Base-by-base conservation (phyloP, 2,329 filamentous ascomycete genomes). In the Fusarium proliferatum region DNA sequence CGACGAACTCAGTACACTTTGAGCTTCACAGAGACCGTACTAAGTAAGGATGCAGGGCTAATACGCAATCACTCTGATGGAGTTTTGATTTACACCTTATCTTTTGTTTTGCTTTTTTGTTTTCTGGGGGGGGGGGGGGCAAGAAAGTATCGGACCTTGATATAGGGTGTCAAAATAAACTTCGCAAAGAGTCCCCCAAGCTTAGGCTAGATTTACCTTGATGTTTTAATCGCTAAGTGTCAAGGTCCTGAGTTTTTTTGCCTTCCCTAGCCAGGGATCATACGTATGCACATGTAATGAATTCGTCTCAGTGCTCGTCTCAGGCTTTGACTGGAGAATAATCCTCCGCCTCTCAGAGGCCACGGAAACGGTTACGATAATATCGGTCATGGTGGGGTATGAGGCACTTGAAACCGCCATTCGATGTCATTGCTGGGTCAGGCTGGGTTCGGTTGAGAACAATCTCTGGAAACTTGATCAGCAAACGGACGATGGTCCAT, bases 401-500 rank as follows among this genome's bases (percentile, higher is more conserved):
- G 62, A 69, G 70, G 58, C 71, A 74, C 71, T 76, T 77, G 76
- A 77, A 77, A 77, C 75, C 75, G 65, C 75, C 74, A 67, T 73
- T 58, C 53, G 59, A 64, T 72, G 64, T 67, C 64, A 56, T 74
- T 45, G 48, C 48, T 45, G 51, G 49, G 41, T 51, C 46, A 46
- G 55, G 55, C 41, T 58, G 30, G 30, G 55, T 26, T 39, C 13
- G 34, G 23, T 42, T 46, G 23, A 56, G 61, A 73, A 69, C 48
- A 69, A 41, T 41, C 46, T 65, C 45, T 34, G 42, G 46, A 51
- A 41, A 57, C 45, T 34, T 36, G 67, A 72, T 64, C 62, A 64
- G 43, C 62, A 48, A 73, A 43, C n/a, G 16, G 16, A 34, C 64
- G 69, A 41, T 71, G 70, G 59, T 33, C 53, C 51, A 45, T 57